These are phyloP conservation scores for Pythium chondricola DNA, from an alignment of 352 stramenopile genomes.

Conservation along the genomic window DNA sequence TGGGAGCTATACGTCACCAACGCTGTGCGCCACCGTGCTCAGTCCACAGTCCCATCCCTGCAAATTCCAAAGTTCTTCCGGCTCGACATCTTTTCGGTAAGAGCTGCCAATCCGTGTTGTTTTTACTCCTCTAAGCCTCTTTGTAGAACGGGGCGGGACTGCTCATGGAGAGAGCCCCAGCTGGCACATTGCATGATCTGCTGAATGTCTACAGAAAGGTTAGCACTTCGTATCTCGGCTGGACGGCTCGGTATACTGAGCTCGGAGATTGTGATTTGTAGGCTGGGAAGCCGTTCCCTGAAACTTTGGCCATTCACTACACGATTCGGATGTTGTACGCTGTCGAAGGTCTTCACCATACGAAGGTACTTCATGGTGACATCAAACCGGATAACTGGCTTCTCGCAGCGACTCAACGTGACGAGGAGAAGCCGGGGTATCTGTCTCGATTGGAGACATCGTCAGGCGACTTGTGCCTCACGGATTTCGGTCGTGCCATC, in stretches of 20 bases:
- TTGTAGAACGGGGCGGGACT: conserved; percentile 69
- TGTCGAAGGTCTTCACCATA: conserved; percentile 56
- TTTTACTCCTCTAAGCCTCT: no score
- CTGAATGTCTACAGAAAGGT: conserved; percentile 80
- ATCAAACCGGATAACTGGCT: conserved; percentile 88
- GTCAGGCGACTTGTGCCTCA: conserved; percentile 62
- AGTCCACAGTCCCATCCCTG: no score
- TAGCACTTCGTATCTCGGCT: not conserved
- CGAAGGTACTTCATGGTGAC: conserved; percentile 71
- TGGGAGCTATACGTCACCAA: conserved; percentile 80
- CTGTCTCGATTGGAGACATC: no score
- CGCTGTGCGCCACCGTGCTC: no score
- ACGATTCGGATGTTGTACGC: conserved; percentile 73
- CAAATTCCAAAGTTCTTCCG: conserved; percentile 38
- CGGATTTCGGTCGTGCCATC: conserved; percentile 83
- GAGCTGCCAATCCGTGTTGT: not conserved
- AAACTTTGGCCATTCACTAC: conserved; percentile 71
- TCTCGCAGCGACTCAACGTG: conserved; percentile 27
- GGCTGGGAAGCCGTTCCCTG: conserved; percentile 50
- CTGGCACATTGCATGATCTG: conserved; percentile 74
- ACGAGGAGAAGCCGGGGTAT: no score
- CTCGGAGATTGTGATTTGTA: conserved; percentile 9
- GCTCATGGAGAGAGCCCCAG: conserved; percentile 60
- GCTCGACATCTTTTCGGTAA: conserved; percentile 60
- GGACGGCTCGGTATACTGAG: not conserved